These are phyloP conservation scores for Linum lewisii DNA, from an alignment of 345 rosid species.

Conservation along the genomic window DNA sequence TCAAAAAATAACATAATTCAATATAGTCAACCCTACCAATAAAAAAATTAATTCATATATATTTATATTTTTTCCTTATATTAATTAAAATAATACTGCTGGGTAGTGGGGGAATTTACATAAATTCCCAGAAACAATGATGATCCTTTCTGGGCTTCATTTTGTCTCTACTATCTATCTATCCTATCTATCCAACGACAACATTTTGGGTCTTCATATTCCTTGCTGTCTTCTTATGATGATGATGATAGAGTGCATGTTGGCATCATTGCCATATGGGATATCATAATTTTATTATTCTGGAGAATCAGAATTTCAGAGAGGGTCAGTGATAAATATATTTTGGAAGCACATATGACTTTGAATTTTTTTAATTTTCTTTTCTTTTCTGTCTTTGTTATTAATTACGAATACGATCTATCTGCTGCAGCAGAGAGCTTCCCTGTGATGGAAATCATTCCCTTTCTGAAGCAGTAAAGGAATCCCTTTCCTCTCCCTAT, in stretches of 20 bases:
- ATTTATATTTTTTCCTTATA: too few relatives aligned
- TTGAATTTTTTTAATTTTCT: neutral
- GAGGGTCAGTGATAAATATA: neutral
- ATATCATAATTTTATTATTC: neutral
- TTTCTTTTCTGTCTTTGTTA: neutral
- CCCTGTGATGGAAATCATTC: neutral
- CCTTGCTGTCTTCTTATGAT: too few relatives aligned
- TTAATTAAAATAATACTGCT: too few relatives aligned
- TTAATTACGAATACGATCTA: neutral
- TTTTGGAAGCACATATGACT: neutral
- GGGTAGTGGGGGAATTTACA: too few relatives aligned
- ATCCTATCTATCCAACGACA: too few relatives aligned
- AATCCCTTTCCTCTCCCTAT: neutral
- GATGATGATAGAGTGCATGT: neutral
- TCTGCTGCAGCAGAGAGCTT: neutral
- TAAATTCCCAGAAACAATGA: too few relatives aligned
- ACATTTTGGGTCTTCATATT: too few relatives aligned
- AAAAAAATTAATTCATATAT: too few relatives aligned
- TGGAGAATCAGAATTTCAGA: neutral
- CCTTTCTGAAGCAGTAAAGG: neutral
- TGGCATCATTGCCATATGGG: neutral
- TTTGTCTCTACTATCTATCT: too few relatives aligned
- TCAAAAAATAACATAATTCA: too few relatives aligned
- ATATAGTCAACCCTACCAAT: too few relatives aligned
- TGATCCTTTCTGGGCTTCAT: too few relatives aligned